Percentiles rank a stretch among this genome's conserved stretches.
Evolutionary conservation across 331 rosid genomes (phyloP).

Genomic region (Prunus yedoensis): DNA sequence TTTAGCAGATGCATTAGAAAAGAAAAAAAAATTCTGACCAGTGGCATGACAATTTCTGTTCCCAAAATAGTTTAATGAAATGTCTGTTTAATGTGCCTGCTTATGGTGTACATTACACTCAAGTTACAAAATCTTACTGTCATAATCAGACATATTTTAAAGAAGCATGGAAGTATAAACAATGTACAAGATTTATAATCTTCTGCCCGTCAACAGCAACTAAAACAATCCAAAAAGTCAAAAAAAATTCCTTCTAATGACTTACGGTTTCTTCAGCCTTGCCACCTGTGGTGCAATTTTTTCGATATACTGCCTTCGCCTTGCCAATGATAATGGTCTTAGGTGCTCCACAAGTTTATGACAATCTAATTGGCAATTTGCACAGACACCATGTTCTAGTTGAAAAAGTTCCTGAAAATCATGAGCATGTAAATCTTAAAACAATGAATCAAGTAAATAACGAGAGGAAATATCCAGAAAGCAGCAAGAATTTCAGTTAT

Average conservation of each 20-base stretch:
- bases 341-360: slow-evolving; percentile 76
- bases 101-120: not conserved
- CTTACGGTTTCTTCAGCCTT: slow-evolving; percentile 65
- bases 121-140: not conserved
- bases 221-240: slow-evolving; percentile 5
- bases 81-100: not conserved
- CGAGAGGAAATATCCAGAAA: slow-evolving; percentile 11
- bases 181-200: not conserved
- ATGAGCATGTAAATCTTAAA: slow-evolving; percentile 15
- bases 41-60: not conserved
- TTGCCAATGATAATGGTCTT: slow-evolving; percentile 65
- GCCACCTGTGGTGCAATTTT: slow-evolving; percentile 80
- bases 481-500: not conserved
- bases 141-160: not conserved
- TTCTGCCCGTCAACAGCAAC: not conserved
- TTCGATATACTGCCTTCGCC: slow-evolving; percentile 61
- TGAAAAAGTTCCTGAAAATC: slow-evolving; percentile 79
- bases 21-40: not conserved
- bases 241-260: slow-evolving; percentile 27
- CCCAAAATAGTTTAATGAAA: not conserved
- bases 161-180: not conserved
- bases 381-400: slow-evolving; percentile 84
- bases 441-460: not conserved
- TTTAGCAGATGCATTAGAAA: not conserved
- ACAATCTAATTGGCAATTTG: slow-evolving; percentile 79